phyloP scores from a whole-genome alignment of 2,329 filamentous ascomycete genomes.

The Chalara sp. region DNA sequence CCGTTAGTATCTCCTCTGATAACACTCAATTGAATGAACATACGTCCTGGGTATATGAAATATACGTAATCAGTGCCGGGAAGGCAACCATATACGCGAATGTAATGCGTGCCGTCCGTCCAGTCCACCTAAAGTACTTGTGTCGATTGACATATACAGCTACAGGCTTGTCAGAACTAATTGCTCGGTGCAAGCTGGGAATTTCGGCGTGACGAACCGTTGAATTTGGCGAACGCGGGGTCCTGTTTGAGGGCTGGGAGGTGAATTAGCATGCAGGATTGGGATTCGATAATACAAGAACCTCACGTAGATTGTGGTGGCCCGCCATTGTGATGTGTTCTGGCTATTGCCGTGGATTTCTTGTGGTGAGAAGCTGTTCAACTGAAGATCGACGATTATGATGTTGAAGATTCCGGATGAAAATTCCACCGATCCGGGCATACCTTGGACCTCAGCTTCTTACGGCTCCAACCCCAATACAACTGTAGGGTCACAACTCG shows the following conservation, averaged over 20 bases:
- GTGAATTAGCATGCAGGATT: not conserved
- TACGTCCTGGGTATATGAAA: conserved; percentile 81
- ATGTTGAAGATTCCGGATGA: not conserved
- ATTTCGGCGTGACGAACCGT: conserved; percentile 32
- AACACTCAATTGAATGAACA: conserved; percentile 34
- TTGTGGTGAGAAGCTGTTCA: conserved; percentile 2
- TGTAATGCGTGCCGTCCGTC: conserved; percentile 70
- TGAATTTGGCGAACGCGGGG: conserved; percentile 50
- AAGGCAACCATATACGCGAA: conserved; percentile 71
- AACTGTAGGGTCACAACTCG: no score
- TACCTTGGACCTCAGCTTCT: no score
- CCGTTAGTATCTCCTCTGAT: conserved; percentile 1
- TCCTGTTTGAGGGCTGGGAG: conserved; percentile 23
- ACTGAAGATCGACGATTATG: conserved; percentile 9
- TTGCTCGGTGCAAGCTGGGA: no score
- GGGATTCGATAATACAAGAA: not conserved
- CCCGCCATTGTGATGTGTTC: conserved; percentile 38
- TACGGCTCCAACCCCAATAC: no score
- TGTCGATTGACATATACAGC: conserved; percentile 80
- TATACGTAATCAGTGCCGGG: conserved; percentile 61
- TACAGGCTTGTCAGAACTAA: conserved; percentile 29
- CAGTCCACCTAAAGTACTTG: conserved; percentile 94
- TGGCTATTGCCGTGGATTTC: conserved; percentile 14
- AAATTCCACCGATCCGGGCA: not conserved
- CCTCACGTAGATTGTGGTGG: conserved; percentile 38